Evolutionary conservation across 495 filamentous ascomycete species (phyloP), one percentile per base, ranked within the genome.

Genomic region (Tetracladium setigerum): DNA sequence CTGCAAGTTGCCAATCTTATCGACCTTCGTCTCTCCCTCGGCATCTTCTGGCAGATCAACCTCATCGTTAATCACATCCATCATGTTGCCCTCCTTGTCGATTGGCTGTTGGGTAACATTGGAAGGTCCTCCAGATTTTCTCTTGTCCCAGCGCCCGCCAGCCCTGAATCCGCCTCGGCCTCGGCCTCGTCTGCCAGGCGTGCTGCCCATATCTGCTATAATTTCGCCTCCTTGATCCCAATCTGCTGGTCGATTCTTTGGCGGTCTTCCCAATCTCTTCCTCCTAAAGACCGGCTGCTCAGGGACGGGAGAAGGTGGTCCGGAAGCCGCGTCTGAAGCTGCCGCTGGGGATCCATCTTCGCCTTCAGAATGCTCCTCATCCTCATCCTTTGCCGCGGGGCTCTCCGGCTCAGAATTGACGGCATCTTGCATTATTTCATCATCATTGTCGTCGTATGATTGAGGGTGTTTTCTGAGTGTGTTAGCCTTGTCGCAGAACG

Each of bases 71-170:
- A 89, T 75, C 41, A 98, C 91, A 61, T 89, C 84, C 69, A 94
- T 79, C 67, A 86, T 83, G 42, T 89, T 95, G 18, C 92, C 92
- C 56, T 96, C 90, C 59, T 95, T 95, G 65, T 97, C 92, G 47
- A 95, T 78, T 1, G 87, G 83, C 27, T 95, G 86, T 49, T 89
- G 79, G 0, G 83, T 86, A 15, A 79, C 67, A 55, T 92, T 86
- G 11, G 77, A 82, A 15, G 87, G 82, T 2, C 84, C 86, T 32
- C 85, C 86, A 27, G 22, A 3, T 27, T 7, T 27, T 41, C 86
- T 77, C 40, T 83, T 78, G 30, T 73, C 69, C 68, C 83, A 83
- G 45, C 83, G 68, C 34, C 80, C 79, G 4, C 87, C 87, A 47
- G 86, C 85, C 11, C 79, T 72, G 55, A 76, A 77, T 40, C 83